Evolutionary conservation across 768 basidiomycete genomes (phyloP).

Genomic region (Termitomyces sp.): DNA sequence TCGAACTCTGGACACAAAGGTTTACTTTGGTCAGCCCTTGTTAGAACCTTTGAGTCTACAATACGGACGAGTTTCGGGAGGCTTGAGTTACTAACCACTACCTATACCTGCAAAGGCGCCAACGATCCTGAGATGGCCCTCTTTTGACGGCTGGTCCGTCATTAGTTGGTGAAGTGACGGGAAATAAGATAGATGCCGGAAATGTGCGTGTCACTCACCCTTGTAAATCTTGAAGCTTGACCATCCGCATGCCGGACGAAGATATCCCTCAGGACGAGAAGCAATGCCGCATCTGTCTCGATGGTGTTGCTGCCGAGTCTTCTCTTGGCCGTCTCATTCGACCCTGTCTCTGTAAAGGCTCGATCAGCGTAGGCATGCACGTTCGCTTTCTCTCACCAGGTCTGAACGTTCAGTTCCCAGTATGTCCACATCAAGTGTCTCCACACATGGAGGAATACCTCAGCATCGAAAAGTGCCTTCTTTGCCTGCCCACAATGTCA

Average conservation of each 20-base stretch:
- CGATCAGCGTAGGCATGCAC: constrained; percentile 48
- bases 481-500: constrained; percentile 77
- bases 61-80: neutral
- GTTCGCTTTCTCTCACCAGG: neutral
- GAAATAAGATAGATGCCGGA: constrained; percentile 5
- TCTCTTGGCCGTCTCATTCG: constrained; percentile 73
- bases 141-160: constrained; percentile 23
- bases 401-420: constrained; percentile 28
- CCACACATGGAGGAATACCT: constrained; percentile 64
- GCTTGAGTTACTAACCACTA: constrained; percentile 38
- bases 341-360: constrained; percentile 76
- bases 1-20: neutral
- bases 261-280: constrained; percentile 34
- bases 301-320: constrained; percentile 52
- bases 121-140: constrained; percentile 40
- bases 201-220: neutral
- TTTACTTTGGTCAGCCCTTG: constrained; percentile 48
- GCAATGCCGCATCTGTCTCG: constrained; percentile 83
- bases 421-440: constrained; percentile 79
- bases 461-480: constrained; percentile 60
- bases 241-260: constrained; percentile 14
- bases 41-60: neutral
- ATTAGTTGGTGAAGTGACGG: constrained; percentile 13
- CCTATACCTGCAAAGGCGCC: constrained; percentile 56
- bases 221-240: neutral